Evolutionary conservation across 768 basidiomycete species (phyloP).

Genomic region (Obba rivulosa): DNA sequence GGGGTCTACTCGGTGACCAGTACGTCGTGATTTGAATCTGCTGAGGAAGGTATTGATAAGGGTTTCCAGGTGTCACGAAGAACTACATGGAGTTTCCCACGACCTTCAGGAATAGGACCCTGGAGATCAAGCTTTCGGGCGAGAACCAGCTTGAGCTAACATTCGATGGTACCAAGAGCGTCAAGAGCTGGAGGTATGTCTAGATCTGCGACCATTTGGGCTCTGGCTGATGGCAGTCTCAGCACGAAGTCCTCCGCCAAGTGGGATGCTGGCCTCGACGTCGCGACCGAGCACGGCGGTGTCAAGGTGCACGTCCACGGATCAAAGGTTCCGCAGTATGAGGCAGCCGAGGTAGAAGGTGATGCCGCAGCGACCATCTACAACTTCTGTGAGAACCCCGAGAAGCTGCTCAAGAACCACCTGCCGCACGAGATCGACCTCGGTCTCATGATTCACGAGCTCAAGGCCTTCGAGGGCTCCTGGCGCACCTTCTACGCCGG

Average conservation of each 20-base stretch:
- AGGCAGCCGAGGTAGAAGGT: constrained; percentile 7
- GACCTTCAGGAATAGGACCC: constrained; percentile 14
- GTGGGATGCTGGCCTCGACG: constrained; percentile 19
- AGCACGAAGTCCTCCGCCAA: constrained; percentile 19
- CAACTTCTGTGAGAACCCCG: constrained; percentile 2
- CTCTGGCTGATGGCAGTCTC: neutral
- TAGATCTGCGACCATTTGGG: neutral
- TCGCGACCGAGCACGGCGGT: constrained; percentile 16
- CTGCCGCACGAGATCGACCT: constrained; percentile 20
- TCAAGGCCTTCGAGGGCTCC: constrained; percentile 23
- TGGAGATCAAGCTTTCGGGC: constrained; percentile 23
- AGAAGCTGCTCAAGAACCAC: constrained; percentile 15
- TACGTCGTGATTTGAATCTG: constrained; percentile 1
- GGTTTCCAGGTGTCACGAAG: constrained; percentile 19
- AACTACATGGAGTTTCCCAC: constrained; percentile 25
- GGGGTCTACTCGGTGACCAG: constrained; percentile 16
- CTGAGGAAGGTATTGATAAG: neutral
- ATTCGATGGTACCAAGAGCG: constrained; percentile 9
- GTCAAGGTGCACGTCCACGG: constrained; percentile 17
- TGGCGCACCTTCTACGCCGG: constrained; percentile 23
- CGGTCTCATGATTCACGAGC: constrained; percentile 16
- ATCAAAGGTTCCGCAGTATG: constrained; percentile 9
- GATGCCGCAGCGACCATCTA: constrained; percentile 5
- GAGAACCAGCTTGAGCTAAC: constrained; percentile 18
- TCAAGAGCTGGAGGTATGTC: constrained; percentile 12